A percentile compares a stretch with the other conserved stretches of the same genome.
Evolutionary conservation across 2,329 filamentous ascomycete genomes (phyloP).

Genomic region (Berkeleyomyces rouxiae): DNA sequence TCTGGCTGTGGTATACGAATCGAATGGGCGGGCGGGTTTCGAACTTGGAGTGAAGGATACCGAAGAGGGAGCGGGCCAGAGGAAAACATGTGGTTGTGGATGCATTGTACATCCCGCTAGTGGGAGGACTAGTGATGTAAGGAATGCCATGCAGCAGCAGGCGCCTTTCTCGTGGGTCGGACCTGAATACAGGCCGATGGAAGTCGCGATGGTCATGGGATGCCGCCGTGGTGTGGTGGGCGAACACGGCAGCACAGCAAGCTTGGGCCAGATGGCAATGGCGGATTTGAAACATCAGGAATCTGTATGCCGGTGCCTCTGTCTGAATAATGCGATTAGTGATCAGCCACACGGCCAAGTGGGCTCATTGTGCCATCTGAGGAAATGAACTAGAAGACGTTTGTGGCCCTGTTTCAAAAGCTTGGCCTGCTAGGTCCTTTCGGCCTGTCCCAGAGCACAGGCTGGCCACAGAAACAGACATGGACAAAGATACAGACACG

Average conservation of each 20-base stretch:
- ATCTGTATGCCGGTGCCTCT: not conserved
- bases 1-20: not conserved
- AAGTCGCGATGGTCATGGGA: not conserved
- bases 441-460: not conserved
- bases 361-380: not conserved
- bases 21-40: not conserved
- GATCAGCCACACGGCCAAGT: not conserved
- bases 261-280: not conserved
- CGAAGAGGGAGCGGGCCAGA: not conserved
- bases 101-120: not conserved
- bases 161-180: too few relatives aligned
- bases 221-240: not conserved
- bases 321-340: not conserved
- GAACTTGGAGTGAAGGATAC: not conserved
- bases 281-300: not conserved
- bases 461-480: not conserved
- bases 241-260: not conserved
- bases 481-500: not conserved
- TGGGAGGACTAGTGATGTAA: not conserved
- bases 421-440: not conserved
- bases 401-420: constrained; percentile 1
- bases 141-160: not conserved
- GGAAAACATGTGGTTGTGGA: not conserved
- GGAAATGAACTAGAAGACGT: not conserved
- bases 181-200: not conserved